Evolutionary conservation across 2,329 filamentous ascomycete genomes (phyloP), one percentile per base, ranked within the genome.

Genomic region (Sporothrix brasiliensis): DNA sequence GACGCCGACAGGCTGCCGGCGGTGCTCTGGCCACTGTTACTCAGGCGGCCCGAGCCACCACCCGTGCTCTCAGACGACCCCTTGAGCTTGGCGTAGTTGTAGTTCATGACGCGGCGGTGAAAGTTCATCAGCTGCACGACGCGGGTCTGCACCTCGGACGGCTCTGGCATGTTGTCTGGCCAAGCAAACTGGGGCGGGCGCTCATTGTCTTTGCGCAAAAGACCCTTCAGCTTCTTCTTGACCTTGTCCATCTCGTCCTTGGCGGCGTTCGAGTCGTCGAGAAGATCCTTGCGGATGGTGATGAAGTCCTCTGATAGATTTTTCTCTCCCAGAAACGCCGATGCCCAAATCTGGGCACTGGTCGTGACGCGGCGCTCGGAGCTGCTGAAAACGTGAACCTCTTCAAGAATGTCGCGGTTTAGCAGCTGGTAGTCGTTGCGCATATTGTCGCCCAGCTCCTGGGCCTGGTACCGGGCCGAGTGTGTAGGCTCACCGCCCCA

Each of bases 241-340:
- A 99, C 95, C 81, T 97, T 97, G 81, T 99, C 96, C 92, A 97
- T 99, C 77, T 97, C 93, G 78, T 99, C 95, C 79, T 99, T 99
- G 71, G 95, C 95, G 4, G 95, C 95, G 79, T 99, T 99, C 0
- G 94, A 98, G 78, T 99, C 95, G 78, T 99, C 95, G 3, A 99
- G 83, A 7, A 99, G 86, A 80, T 98, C 94, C 78, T 99, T 99
- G 68, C 95, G 90, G 70, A 98, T 90, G 47, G 89, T 91, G 73
- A 99, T 97, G 74, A 92, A 93, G 76, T 97, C 92, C 30, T 92
- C 88, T 0, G 91, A 88, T 19, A 97, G 84, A 69, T 97, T 92
- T 78, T 96, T 93, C 77, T 92, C 88, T 67, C 93, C 91, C 56
- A 98, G 83, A 79, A 99, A 99, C 1, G 93, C 91, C 44, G 90